Evolutionary conservation across 345 rosid genomes (phyloP).

Genomic region (Populus euphratica): DNA sequence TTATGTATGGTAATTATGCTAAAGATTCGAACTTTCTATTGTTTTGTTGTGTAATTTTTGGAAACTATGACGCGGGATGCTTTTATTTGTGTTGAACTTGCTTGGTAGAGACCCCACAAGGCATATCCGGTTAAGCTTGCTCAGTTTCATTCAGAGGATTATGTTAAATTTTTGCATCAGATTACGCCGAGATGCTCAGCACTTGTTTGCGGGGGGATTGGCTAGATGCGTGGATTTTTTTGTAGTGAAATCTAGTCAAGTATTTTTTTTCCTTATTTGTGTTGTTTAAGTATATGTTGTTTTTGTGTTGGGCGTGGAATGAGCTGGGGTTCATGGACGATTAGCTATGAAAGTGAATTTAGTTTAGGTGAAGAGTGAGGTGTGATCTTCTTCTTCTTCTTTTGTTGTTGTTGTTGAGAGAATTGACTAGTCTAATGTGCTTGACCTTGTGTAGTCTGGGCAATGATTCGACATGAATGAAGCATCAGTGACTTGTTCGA

Average conservation of each 20-base stretch:
- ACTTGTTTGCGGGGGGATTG: slow-evolving; percentile 56
- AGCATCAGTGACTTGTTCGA: not conserved
- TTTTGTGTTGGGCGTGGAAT: not conserved
- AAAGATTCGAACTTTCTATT: not conserved
- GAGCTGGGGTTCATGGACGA: not conserved
- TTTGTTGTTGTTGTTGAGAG: not conserved
- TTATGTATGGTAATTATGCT: slow-evolving; percentile 45
- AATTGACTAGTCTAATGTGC: not conserved
- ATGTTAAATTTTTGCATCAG: slow-evolving; percentile 87
- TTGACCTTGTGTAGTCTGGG: not conserved
- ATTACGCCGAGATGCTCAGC: slow-evolving; percentile 67
- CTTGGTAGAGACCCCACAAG: slow-evolving; percentile 90
- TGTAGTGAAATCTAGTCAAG: not conserved
- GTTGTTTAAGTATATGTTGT: no score
- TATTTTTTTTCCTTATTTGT: not conserved
- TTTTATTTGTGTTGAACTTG: slow-evolving; percentile 13
- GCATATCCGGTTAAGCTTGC: slow-evolving; percentile 97
- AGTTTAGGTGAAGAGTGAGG: not conserved
- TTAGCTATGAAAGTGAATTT: not conserved
- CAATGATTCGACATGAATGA: not conserved
- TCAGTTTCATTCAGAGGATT: slow-evolving; percentile 90
- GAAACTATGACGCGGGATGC: not conserved
- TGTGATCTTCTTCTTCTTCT: no score
- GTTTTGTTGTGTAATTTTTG: not conserved
- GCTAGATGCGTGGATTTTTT: slow-evolving; percentile 50